A percentile compares a stretch with the other conserved stretches of the same genome.
Conservation (phyloP, 2,329 filamentous ascomycete species). For the Monosporascus ibericus region DNA sequence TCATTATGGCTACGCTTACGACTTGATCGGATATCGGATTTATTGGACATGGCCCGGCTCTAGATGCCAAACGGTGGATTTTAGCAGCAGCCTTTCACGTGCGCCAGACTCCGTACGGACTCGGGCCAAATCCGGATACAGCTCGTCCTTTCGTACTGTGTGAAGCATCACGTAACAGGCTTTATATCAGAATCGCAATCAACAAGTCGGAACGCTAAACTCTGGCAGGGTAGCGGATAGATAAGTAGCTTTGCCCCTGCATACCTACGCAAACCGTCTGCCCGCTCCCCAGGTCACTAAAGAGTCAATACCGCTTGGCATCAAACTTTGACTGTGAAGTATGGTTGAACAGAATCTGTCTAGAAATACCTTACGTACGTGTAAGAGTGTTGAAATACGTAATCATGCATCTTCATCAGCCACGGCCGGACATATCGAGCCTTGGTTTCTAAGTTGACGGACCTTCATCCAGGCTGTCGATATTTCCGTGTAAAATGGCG, state of each 20-base stretch:
- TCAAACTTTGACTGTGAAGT: neutral
- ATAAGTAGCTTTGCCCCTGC: slow-evolving; percentile 14
- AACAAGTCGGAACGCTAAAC: too few species aligned
- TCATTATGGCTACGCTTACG: too few species aligned
- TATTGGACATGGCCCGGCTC: too few species aligned
- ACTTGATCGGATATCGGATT: too few species aligned
- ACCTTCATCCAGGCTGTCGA: neutral
- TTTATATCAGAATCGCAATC: too few species aligned
- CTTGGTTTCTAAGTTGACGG: neutral
- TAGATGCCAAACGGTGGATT: too few species aligned
- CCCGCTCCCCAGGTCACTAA: slow-evolving; percentile 12
- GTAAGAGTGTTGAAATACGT: slow-evolving; percentile 1
- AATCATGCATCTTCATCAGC: neutral
- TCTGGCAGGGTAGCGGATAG: neutral
- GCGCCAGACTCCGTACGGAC: too few species aligned
- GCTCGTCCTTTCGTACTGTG: too few species aligned
- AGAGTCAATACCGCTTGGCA: slow-evolving; percentile 18
- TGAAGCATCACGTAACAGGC: too few species aligned
- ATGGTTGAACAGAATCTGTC: neutral
- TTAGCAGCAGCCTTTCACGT: too few species aligned
- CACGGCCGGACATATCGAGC: neutral
- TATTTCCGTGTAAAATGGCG: neutral
- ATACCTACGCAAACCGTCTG: slow-evolving; percentile 22
- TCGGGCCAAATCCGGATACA: too few species aligned
- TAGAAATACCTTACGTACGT: slow-evolving; percentile 6